Conservation (phyloP, 1,139 yeast species). For the Candida sp. region DNA sequence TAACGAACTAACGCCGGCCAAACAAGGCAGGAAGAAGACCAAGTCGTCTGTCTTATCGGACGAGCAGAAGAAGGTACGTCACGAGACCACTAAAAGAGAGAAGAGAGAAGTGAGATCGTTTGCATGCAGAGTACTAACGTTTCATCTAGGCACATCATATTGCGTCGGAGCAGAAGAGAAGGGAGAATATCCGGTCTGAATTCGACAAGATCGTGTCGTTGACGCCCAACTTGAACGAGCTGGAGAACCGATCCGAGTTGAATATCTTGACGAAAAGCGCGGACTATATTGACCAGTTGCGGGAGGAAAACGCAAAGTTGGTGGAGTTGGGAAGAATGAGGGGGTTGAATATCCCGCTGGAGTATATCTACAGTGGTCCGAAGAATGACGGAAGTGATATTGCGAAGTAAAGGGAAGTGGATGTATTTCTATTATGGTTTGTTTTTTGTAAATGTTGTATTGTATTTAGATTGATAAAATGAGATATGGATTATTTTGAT, state of each 20-base stretch:
- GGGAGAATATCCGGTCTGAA: slow-evolving; percentile 51
- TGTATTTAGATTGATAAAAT: not conserved
- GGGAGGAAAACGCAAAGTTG: slow-evolving; percentile 41
- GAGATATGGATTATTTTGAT: not conserved
- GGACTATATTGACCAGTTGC: slow-evolving; percentile 46
- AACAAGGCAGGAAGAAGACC: slow-evolving; percentile 21
- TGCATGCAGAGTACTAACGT: slow-evolving; percentile 14
- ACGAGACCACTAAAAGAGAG: not conserved
- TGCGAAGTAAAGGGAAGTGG: slow-evolving; percentile 10
- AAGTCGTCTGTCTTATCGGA: slow-evolving; percentile 41
- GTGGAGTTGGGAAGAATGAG: slow-evolving; percentile 36
- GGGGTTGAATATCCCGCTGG: slow-evolving; percentile 44
- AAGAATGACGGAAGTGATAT: slow-evolving; percentile 20
- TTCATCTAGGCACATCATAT: slow-evolving; percentile 48
- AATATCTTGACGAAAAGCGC: slow-evolving; percentile 51
- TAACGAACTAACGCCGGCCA: slow-evolving; percentile 3
- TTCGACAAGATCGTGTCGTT: slow-evolving; percentile 48
- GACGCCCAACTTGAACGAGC: slow-evolving; percentile 45
- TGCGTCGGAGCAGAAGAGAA: slow-evolving; percentile 52
- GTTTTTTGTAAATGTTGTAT: not conserved
- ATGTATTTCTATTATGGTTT: not conserved
- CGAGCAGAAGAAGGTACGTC: slow-evolving; percentile 49
- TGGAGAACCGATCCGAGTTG: slow-evolving; percentile 50
- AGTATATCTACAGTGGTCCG: slow-evolving; percentile 45
- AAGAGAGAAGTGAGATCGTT: not conserved